Evolutionary conservation across 2,329 filamentous ascomycete species (phyloP).

Genomic region (Ophiosphaerella korrae): DNA sequence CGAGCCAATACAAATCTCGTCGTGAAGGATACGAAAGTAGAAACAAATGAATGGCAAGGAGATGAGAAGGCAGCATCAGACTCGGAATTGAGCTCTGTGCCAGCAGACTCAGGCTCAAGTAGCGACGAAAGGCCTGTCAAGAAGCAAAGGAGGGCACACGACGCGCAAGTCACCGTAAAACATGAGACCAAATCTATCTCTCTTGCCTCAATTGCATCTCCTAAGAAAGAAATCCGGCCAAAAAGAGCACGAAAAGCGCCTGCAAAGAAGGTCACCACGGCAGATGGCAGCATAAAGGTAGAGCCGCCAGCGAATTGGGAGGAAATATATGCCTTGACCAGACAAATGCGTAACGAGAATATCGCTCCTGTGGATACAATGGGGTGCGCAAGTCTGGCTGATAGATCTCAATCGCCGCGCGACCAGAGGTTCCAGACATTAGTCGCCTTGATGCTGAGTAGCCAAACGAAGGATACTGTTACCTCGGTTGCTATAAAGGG

Average conservation of each 20-base stretch:
- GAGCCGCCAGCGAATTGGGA: slow-evolving; percentile 81
- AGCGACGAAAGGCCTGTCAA: slow-evolving; percentile 19
- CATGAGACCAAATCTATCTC: slow-evolving; percentile 31
- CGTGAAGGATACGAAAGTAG: slow-evolving; percentile 15
- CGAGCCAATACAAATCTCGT: slow-evolving; percentile 30
- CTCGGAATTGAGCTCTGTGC: slow-evolving; percentile 41
- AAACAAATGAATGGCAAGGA: slow-evolving; percentile 12
- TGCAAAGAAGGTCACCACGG: slow-evolving; percentile 40
- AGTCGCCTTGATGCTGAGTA: slow-evolving; percentile 85
- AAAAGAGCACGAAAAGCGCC: slow-evolving; percentile 46
- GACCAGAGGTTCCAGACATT: slow-evolving; percentile 84
- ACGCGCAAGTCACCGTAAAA: slow-evolving; percentile 40
- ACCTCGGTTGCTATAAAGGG: slow-evolving; percentile 82
- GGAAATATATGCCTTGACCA: slow-evolving; percentile 76
- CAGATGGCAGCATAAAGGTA: slow-evolving; percentile 47
- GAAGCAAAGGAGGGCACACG: slow-evolving; percentile 56
- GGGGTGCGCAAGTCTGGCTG: slow-evolving; percentile 83
- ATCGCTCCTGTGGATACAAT: slow-evolving; percentile 92
- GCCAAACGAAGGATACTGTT: slow-evolving; percentile 91
- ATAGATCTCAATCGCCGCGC: slow-evolving; percentile 54
- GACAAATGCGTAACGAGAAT: slow-evolving; percentile 75
- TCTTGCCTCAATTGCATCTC: slow-evolving; percentile 26
- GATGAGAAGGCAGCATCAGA: slow-evolving; percentile 22
- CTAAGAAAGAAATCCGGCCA: slow-evolving; percentile 27
- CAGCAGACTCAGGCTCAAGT: slow-evolving; percentile 32